Percentiles rank a stretch among this genome's conserved stretches.
Conservation (phyloP, 768 basidiomycete genomes). For the Naganishia friedmannii region DNA sequence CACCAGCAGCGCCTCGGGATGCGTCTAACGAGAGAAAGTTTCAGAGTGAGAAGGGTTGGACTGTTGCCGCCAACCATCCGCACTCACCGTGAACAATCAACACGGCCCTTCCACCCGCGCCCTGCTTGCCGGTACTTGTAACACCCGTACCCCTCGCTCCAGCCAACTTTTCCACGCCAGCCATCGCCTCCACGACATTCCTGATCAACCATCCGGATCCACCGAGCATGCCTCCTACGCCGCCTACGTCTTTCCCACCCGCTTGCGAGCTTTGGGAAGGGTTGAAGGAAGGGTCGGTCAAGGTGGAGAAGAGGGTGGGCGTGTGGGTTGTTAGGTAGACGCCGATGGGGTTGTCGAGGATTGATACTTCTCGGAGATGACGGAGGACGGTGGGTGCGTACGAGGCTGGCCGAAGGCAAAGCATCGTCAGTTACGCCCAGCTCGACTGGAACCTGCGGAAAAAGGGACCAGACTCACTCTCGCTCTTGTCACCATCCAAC, state of each 20-base stretch:
- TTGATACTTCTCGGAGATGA: conserved; percentile 82
- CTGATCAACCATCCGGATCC: conserved; percentile 44
- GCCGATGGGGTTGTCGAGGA: conserved; percentile 86
- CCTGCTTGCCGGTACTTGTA: conserved; percentile 21
- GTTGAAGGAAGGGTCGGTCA: conserved; percentile 78
- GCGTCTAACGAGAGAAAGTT: conserved; percentile 8
- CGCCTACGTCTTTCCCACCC: conserved; percentile 11
- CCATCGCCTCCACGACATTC: conserved; percentile 43
- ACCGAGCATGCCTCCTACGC: conserved; percentile 31
- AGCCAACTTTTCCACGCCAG: conserved; percentile 42
- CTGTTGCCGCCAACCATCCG: neutral
- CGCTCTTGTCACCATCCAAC: conserved; percentile 71
- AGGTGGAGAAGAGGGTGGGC: conserved; percentile 80
- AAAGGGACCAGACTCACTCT: conserved; percentile 44
- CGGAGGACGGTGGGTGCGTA: conserved; percentile 82
- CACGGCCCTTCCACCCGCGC: conserved; percentile 38
- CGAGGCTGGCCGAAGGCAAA: conserved; percentile 54
- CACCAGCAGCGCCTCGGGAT: conserved; percentile 59
- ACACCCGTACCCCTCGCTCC: conserved; percentile 36
- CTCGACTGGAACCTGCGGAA: neutral
- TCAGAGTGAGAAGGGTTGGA: neutral
- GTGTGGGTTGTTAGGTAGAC: conserved; percentile 88
- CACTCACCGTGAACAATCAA: conserved; percentile 47
- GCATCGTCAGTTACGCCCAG: neutral
- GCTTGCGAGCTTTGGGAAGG: conserved; percentile 49